phyloP scores from a whole-genome alignment of 202 grass and related monocot species.

The Schoenoplectus tabernaemontani region DNA sequence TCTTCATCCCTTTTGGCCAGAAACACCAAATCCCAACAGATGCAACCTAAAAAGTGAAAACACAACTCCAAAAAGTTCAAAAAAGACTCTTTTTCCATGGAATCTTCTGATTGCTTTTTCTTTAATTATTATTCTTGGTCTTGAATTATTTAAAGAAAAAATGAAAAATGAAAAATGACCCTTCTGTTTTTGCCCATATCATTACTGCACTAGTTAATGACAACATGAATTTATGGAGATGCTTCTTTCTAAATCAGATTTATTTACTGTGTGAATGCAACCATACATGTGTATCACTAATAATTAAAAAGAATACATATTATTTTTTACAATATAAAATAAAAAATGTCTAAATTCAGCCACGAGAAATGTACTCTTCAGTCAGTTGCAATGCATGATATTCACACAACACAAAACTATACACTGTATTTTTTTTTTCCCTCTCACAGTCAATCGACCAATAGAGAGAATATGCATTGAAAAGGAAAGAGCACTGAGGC shows the following conservation, averaged over 20 bases:
- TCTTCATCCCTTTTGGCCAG: neutral
- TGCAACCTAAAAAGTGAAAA: conserved; percentile 14
- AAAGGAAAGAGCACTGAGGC: conserved; percentile 1
- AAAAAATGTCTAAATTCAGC: neutral
- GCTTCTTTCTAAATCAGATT: neutral
- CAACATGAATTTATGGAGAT: no score
- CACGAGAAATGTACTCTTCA: neutral
- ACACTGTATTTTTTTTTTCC: neutral
- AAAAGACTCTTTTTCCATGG: conserved; percentile 2
- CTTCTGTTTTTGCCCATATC: no score
- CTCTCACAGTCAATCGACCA: neutral
- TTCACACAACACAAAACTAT: neutral
- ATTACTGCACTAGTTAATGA: no score
- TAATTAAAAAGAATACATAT: neutral
- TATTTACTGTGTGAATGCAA: no score
- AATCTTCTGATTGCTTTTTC: neutral
- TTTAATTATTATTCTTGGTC: no score
- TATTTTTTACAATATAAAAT: no score
- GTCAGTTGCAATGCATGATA: neutral
- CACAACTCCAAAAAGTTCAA: conserved; percentile 6
- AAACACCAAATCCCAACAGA: conserved; percentile 20
- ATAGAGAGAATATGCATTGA: conserved; percentile 11
- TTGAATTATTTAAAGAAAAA: no score
- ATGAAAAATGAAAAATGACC: no score
- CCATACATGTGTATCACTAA: neutral